Percentiles rank a stretch among this genome's conserved stretches.
phyloP scores from a whole-genome alignment of 139 green algal species.

The Chlorella sp. region DNA sequence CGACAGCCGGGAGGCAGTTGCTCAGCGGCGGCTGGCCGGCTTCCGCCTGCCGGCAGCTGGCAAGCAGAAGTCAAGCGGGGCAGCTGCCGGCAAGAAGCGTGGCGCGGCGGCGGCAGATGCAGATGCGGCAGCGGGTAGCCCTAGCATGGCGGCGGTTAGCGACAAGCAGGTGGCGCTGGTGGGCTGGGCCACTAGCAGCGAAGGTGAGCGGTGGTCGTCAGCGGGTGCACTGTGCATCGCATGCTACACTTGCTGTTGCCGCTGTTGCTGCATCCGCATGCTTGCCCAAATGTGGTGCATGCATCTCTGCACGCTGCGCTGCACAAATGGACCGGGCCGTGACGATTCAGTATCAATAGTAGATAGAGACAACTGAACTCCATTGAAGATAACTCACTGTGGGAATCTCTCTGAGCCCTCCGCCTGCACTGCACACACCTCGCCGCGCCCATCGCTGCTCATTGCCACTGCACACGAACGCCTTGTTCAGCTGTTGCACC shows the following conservation, averaged over 20 bases:
- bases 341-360: conserved; percentile 32
- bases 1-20: neutral
- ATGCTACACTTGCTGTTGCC: neutral
- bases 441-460: no score
- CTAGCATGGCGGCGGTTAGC: neutral
- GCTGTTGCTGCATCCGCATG: neutral
- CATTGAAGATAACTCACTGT: conserved; percentile 39
- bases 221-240: no score
- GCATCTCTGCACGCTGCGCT: neutral
- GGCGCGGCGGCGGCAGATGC: neutral
- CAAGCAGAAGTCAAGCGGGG: neutral
- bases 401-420: conserved; percentile 50
- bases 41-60: neutral
- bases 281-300: neutral
- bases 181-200: conserved; percentile 14
- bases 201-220: neutral
- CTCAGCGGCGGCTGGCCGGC: conserved; percentile 3
- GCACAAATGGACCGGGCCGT: neutral
- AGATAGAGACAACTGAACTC: conserved; percentile 48
- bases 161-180: conserved; percentile 24
- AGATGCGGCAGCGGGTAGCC: neutral
- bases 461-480: no score
- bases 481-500: no score
- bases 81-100: conserved; percentile 29
- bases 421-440: neutral